These are phyloP conservation scores for Eucalyptus coolabah DNA, from an alignment of 345 rosid genomes.

Conservation along the genomic window DNA sequence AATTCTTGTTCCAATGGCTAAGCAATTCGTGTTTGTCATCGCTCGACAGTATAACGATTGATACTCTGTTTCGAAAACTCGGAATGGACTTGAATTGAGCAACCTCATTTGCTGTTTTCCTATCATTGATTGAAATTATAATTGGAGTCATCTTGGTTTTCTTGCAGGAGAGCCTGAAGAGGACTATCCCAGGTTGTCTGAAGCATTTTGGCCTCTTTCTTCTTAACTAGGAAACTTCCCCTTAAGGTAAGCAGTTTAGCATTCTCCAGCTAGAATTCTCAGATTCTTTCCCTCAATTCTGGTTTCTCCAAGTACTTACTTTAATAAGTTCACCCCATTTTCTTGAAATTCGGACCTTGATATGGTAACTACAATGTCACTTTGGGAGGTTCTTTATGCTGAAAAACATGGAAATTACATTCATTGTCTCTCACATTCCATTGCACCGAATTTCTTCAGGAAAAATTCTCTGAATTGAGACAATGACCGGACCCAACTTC, in stretches of 20 bases:
- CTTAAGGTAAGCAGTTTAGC: neutral
- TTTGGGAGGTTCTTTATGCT: neutral
- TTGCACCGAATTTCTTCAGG: neutral
- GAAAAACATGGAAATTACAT: neutral
- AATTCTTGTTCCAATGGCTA: neutral
- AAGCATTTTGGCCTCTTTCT: neutral
- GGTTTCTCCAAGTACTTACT: neutral
- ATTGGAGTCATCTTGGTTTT: neutral
- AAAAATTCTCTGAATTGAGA: neutral
- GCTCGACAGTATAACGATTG: neutral
- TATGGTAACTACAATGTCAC: neutral
- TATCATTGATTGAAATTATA: neutral
- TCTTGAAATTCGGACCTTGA: neutral
- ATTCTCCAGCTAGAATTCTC: neutral
- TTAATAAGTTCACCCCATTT: neutral
- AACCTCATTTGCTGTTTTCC: neutral
- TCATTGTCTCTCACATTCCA: neutral
- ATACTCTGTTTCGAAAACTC: neutral
- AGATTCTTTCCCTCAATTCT: neutral
- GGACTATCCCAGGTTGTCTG: neutral
- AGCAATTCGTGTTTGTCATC: neutral
- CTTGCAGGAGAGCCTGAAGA: neutral
- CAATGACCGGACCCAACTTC: constrained; percentile 30
- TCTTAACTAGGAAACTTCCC: neutral
- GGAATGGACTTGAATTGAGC: neutral